phyloP scores from a whole-genome alignment of 805 yeast species.

The Spathaspora girioi region DNA sequence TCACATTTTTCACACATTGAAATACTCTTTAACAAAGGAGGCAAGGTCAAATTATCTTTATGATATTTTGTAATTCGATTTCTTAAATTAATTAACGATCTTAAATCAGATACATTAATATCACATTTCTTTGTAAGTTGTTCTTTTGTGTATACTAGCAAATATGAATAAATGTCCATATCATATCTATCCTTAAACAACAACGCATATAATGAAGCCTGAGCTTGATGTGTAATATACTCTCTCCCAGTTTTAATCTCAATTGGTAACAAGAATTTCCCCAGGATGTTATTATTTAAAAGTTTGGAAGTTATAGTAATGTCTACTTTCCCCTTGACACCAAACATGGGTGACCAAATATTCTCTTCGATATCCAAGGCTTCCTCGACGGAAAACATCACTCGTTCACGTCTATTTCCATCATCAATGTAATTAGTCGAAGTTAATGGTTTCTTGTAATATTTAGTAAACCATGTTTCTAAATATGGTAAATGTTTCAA shows the following conservation, averaged over 20 bases:
- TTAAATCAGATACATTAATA: slow-evolving; percentile 52
- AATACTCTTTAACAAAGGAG: slow-evolving; percentile 48
- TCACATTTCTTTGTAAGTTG: slow-evolving; percentile 54
- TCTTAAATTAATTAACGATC: slow-evolving; percentile 66
- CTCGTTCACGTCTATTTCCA: slow-evolving; percentile 22
- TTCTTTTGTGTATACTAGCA: slow-evolving; percentile 71
- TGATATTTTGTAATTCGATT: slow-evolving; percentile 63
- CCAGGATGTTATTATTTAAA: slow-evolving; percentile 20
- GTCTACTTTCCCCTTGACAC: slow-evolving; percentile 86
- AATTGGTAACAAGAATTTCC: slow-evolving; percentile 65
- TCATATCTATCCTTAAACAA: slow-evolving; percentile 78
- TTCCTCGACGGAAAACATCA: slow-evolving; percentile 52
- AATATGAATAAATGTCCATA: slow-evolving; percentile 57
- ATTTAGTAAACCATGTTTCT: slow-evolving; percentile 49
- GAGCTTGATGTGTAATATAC: slow-evolving; percentile 74
- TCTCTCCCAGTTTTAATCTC: slow-evolving; percentile 87
- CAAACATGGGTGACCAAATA: slow-evolving; percentile 88
- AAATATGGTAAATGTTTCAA: slow-evolving; percentile 49
- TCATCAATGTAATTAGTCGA: slow-evolving; percentile 20
- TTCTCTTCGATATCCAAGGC: slow-evolving; percentile 85
- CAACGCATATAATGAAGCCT: slow-evolving; percentile 76
- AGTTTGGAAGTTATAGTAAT: slow-evolving; percentile 69
- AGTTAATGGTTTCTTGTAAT: slow-evolving; percentile 24
- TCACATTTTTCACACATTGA: slow-evolving; percentile 63
- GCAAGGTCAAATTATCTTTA: slow-evolving; percentile 50